A percentile compares a stretch with the other conserved stretches of the same genome.
Evolutionary conservation across 225 moss, liverwort and hornwort species (phyloP).

Genomic region (Lunularia cruciata): DNA sequence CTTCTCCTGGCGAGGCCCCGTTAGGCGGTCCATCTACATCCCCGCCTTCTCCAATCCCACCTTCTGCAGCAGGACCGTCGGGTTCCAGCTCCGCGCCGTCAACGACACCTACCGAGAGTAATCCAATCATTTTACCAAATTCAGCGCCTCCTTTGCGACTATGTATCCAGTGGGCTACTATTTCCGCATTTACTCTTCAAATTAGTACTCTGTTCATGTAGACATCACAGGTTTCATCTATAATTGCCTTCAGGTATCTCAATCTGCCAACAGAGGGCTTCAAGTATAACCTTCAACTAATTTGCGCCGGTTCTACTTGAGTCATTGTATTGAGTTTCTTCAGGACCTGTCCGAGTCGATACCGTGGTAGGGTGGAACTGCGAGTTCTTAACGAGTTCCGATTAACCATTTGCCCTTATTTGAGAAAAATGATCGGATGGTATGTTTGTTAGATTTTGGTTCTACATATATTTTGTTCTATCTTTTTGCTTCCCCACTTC

Average conservation of each 20-base stretch:
- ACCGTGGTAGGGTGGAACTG: too few species aligned
- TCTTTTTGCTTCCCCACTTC: too few species aligned
- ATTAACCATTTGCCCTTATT: too few species aligned
- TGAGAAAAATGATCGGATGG: too few species aligned
- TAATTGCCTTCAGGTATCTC: neutral
- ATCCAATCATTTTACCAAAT: neutral
- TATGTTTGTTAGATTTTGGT: too few species aligned
- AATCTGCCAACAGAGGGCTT: neutral
- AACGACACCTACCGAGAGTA: neutral
- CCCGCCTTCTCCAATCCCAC: slow-evolving; percentile 15
- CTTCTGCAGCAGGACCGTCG: neutral
- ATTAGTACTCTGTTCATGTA: neutral
- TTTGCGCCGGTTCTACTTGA: too few species aligned
- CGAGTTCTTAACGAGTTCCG: too few species aligned
- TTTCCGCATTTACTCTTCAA: neutral
- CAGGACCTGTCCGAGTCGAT: too few species aligned
- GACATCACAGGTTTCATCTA: neutral
- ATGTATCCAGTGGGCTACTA: neutral
- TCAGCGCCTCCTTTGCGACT: neutral
- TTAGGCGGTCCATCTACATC: slow-evolving; percentile 35
- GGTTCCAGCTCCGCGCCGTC: neutral
- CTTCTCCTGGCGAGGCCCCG: slow-evolving; percentile 33
- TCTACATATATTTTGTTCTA: too few species aligned
- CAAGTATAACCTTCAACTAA: too few species aligned
- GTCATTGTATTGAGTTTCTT: too few species aligned